Conservation (phyloP, 2,329 filamentous ascomycete species). For the Ascochyta viciae-villosae region DNA sequence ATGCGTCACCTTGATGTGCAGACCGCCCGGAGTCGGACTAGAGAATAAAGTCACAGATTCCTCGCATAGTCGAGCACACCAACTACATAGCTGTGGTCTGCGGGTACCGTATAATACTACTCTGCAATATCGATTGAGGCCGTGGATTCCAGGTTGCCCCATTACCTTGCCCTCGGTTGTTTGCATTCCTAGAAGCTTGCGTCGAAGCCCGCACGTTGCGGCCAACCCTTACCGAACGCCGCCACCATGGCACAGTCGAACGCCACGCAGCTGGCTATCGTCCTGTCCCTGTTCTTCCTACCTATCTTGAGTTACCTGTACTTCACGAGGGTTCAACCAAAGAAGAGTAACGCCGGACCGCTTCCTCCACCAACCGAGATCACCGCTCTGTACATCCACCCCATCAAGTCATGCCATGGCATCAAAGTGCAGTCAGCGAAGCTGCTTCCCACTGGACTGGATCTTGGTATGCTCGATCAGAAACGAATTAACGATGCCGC, state of each 20-base stretch:
- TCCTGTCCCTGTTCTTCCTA: slow-evolving; percentile 38
- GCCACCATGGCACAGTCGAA: slow-evolving; percentile 35
- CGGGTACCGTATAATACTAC: slow-evolving; percentile 7
- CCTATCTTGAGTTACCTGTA: slow-evolving; percentile 43
- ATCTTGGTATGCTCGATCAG: slow-evolving; percentile 50
- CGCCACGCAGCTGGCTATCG: slow-evolving; percentile 30
- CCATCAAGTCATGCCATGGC: slow-evolving; percentile 72
- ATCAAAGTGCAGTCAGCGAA: slow-evolving; percentile 61
- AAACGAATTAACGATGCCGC: not conserved
- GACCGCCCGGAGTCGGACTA: too few relatives aligned
- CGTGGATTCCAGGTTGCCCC: not conserved
- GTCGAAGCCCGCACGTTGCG: slow-evolving; percentile 1
- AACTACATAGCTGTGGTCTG: slow-evolving; percentile 1
- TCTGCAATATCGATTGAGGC: slow-evolving; percentile 6
- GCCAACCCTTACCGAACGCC: not conserved
- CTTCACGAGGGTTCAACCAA: slow-evolving; percentile 23
- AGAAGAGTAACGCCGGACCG: slow-evolving; percentile 28
- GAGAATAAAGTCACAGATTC: not conserved
- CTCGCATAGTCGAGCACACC: not conserved
- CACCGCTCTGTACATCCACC: slow-evolving; percentile 64
- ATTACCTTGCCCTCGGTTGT: not conserved
- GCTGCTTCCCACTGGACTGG: slow-evolving; percentile 64
- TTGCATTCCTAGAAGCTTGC: slow-evolving; percentile 15
- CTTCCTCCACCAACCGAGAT: slow-evolving; percentile 52
- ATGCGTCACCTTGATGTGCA: slow-evolving; percentile 7